Conservation (phyloP, 2,329 filamentous ascomycete species). For the Acrodontium crateriforme region DNA sequence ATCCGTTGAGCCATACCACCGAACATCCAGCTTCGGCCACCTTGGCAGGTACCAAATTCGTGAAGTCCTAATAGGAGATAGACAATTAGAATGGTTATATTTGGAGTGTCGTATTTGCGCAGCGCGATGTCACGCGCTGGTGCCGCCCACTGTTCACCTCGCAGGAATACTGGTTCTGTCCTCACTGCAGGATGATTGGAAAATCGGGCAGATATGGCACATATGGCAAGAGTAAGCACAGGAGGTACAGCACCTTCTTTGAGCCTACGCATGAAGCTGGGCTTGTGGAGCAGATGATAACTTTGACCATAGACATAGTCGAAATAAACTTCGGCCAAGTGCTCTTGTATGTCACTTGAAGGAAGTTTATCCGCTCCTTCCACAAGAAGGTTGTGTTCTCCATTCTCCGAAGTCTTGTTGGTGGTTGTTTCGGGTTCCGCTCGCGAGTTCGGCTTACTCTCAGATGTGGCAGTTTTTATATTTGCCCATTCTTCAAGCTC, state of each 20-base stretch:
- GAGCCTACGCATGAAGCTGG: constrained; percentile 85
- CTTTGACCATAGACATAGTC: constrained; percentile 92
- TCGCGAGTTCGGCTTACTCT: constrained; percentile 22
- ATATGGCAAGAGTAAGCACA: constrained; percentile 83
- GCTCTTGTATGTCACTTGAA: constrained; percentile 76
- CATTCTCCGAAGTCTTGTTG: constrained; percentile 41
- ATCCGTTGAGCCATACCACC: constrained; percentile 91
- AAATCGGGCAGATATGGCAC: constrained; percentile 88
- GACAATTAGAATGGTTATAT: constrained; percentile 88
- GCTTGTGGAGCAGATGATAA: constrained; percentile 89
- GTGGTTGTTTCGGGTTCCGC: constrained; percentile 13
- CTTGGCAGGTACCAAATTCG: constrained; percentile 94
- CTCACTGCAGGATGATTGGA: constrained; percentile 73
- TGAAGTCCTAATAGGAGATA: constrained; percentile 80
- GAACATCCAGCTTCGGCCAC: constrained; percentile 88
- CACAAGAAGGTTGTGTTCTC: constrained; percentile 62
- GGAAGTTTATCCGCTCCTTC: constrained; percentile 78
- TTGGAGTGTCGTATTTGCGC: constrained; percentile 82
- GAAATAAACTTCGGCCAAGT: constrained; percentile 88
- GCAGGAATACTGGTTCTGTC: constrained; percentile 64
- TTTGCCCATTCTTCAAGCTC: constrained; percentile 71
- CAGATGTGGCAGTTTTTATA: constrained; percentile 36
- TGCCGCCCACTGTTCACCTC: constrained; percentile 82
- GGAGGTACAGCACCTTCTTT: constrained; percentile 71
- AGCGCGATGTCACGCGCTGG: constrained; percentile 78